Evolutionary conservation across 352 stramenopile genomes (phyloP), one percentile per base, ranked within the genome.

Genomic region (Blastocystis sp.): DNA sequence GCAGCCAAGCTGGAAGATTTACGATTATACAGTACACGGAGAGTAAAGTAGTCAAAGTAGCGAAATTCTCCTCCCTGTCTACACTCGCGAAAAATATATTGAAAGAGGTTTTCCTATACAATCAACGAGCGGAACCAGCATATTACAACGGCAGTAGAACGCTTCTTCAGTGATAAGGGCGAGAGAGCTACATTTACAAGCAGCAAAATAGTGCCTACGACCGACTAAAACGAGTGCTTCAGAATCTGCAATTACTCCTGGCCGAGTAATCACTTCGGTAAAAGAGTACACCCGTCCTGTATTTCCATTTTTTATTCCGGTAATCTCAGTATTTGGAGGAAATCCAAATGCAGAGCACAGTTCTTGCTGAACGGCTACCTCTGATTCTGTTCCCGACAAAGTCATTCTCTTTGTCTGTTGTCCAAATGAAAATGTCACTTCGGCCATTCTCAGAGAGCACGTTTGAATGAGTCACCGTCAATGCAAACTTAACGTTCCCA

Each of bases 401-500:
- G 24, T 18, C 16, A 81, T 81, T 37, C 45, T 59, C 39, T 81
- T 47, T 37, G 11, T 37, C 30, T 56, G 41, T 7, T 65, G 54
- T 63, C 70, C 70, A 45, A 18, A 50, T 45, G 39, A 81, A 47
- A 81, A 37, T 30, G 24, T 20, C 18, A 81, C 45, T 62, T 81
- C 70, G 50, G 47, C 65, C 70, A 81, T 81, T 20, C 11, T 26
- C 30, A 9, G 9, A 37, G 24, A 30, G 13, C 7, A 65, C 11
- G 11, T n/a, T 65, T 43, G 41, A 24, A 20, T 30, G n/a, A n/a
- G 24, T 47, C 13, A 50, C 16, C 3, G n/a, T 13, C 26, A 9
- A 24, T 30, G 16, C 41, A 20, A 81, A 81, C 13, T 81, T 81
- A 81, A 81, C 70, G 70, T 81, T 66, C 70, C 70, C 24, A 81